Evolutionary conservation across 2,329 filamentous ascomycete genomes (phyloP).

Genomic region (Graphilbum ipis-grandicollis): DNA sequence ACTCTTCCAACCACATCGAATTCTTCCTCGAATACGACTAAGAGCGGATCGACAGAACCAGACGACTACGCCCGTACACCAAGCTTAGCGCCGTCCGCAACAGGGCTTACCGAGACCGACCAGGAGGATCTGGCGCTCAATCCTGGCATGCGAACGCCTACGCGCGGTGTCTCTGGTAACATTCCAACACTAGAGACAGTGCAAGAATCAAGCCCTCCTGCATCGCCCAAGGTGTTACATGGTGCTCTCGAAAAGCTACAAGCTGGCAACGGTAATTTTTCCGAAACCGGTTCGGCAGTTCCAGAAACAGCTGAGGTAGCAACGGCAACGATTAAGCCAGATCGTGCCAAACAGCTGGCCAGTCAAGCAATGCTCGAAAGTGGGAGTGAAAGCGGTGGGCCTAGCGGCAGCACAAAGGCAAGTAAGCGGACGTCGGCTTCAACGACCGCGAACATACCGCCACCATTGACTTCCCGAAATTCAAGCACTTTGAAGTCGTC

Average conservation of each 20-base stretch:
- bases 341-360: slow-evolving; percentile 35
- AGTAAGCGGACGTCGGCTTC: slow-evolving; percentile 25
- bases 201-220: slow-evolving; percentile 69
- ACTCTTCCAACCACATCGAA: background rate
- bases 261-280: slow-evolving; percentile 25
- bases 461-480: slow-evolving; percentile 42
- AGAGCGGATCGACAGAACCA: slow-evolving; percentile 25
- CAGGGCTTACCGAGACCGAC: slow-evolving; percentile 28
- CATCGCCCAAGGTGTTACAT: slow-evolving; percentile 39
- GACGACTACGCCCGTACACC: slow-evolving; percentile 25
- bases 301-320: slow-evolving; percentile 20
- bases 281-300: slow-evolving; percentile 20
- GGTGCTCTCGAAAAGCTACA: slow-evolving; percentile 32
- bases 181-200: slow-evolving; percentile 68
- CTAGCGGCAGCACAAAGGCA: slow-evolving; percentile 37
- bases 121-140: slow-evolving; percentile 28
- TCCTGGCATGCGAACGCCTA: slow-evolving; percentile 41
- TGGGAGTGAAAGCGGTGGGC: slow-evolving; percentile 43
- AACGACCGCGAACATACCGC: slow-evolving; percentile 15
- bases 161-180: slow-evolving; percentile 39
- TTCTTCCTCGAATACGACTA: slow-evolving; percentile 12
- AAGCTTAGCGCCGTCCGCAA: slow-evolving; percentile 19
- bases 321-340: slow-evolving; percentile 20
- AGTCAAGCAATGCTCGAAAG: slow-evolving; percentile 29
- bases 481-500: slow-evolving; percentile 31